Evolutionary conservation across 1,284 basidiomycete species (phyloP).

Genomic region (Quambalaria eucalypti): DNA sequence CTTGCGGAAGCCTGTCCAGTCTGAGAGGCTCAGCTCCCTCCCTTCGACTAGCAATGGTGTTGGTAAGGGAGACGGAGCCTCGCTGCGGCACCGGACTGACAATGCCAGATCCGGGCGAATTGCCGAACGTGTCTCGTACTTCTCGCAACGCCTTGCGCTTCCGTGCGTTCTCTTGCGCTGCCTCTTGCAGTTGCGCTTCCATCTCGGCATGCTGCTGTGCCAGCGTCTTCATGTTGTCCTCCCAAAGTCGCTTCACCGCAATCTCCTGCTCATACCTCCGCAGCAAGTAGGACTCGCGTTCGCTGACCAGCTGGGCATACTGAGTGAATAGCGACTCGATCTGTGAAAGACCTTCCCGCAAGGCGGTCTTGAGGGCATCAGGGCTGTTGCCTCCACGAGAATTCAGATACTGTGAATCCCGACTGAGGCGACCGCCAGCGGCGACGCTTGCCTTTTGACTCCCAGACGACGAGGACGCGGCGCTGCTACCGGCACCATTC

Average conservation of each 20-base stretch:
- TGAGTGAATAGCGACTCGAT: slow-evolving; percentile 60
- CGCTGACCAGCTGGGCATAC: slow-evolving; percentile 64
- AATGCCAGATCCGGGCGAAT: slow-evolving; percentile 41
- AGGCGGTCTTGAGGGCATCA: slow-evolving; percentile 52
- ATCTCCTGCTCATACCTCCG: slow-evolving; percentile 64
- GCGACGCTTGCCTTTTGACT: too few relatives aligned
- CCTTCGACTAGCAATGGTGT: neutral
- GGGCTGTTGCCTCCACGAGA: too few relatives aligned
- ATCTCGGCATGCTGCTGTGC: slow-evolving; percentile 77
- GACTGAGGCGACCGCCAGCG: slow-evolving; percentile 3
- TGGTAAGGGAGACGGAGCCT: neutral
- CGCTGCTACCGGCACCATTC: slow-evolving; percentile 51
- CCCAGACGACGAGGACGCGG: slow-evolving; percentile 26
- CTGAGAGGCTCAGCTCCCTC: neutral
- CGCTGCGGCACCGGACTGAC: neutral
- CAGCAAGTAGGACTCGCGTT: slow-evolving; percentile 66
- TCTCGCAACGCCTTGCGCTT: slow-evolving; percentile 48
- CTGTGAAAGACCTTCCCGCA: slow-evolving; percentile 59
- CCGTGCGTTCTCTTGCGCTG: slow-evolving; percentile 47
- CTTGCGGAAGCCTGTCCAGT: neutral
- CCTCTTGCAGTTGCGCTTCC: slow-evolving; percentile 61
- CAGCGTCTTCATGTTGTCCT: slow-evolving; percentile 77
- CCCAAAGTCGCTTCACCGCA: slow-evolving; percentile 66
- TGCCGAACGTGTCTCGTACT: slow-evolving; percentile 36
- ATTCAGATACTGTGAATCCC: too few relatives aligned